These are phyloP conservation scores for Onygenales sp. DNA, from an alignment of 2,329 filamentous ascomycete genomes.

Conservation along the genomic window DNA sequence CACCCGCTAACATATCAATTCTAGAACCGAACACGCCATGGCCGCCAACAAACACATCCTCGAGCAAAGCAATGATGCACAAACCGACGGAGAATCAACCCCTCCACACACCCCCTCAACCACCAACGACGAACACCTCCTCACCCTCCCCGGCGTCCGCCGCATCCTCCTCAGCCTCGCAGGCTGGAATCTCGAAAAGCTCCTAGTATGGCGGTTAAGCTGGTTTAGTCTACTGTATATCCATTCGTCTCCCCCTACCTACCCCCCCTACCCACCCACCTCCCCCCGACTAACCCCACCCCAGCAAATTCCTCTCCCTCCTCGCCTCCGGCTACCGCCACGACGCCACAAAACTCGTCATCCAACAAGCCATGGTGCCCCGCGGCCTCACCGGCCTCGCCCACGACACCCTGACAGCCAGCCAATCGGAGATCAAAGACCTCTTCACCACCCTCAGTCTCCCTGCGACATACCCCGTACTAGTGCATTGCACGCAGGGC, in stretches of 20 bases:
- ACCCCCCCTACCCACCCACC: neutral
- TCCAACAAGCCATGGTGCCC: slow-evolving; percentile 59
- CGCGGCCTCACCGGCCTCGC: slow-evolving; percentile 64
- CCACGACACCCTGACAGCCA: slow-evolving; percentile 59
- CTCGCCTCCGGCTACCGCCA: slow-evolving; percentile 58
- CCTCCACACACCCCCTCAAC: slow-evolving; percentile 26
- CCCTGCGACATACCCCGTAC: slow-evolving; percentile 47
- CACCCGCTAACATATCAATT: neutral
- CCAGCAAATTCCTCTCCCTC: slow-evolving; percentile 51
- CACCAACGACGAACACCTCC: slow-evolving; percentile 44
- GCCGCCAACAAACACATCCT: slow-evolving; percentile 53
- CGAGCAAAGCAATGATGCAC: slow-evolving; percentile 18
- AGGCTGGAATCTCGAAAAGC: slow-evolving; percentile 58
- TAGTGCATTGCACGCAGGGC: slow-evolving; percentile 81
- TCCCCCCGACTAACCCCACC: neutral
- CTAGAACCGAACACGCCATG: slow-evolving; percentile 62
- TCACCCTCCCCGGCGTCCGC: slow-evolving; percentile 53
- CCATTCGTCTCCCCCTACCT: neutral
- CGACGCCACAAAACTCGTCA: slow-evolving; percentile 60
- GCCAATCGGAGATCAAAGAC: slow-evolving; percentile 52
- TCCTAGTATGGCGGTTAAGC: slow-evolving; percentile 57
- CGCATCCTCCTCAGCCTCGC: slow-evolving; percentile 66
- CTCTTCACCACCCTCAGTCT: slow-evolving; percentile 59
- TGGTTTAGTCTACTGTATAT: slow-evolving; percentile 55
- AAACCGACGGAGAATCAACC: slow-evolving; percentile 10